A percentile compares a stretch with the other conserved stretches of the same genome.
Conservation (phyloP, 805 yeast species). For the Candida nitratophila region DNA sequence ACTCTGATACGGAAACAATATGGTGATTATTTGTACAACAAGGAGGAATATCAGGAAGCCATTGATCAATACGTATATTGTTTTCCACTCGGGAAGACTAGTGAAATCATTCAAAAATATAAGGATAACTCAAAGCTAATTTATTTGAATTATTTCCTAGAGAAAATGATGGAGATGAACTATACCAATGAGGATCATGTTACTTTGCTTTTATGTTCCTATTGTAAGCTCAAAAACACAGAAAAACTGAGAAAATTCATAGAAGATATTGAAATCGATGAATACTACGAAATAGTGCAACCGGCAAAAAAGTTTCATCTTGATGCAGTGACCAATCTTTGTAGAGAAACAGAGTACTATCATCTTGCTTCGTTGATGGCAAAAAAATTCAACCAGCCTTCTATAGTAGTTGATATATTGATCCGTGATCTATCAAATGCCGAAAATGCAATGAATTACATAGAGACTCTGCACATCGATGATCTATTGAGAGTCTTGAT, state of each 20-base stretch:
- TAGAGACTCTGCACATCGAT: slow-evolving; percentile 63
- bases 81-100: slow-evolving; percentile 45
- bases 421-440: slow-evolving; percentile 59
- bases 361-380: slow-evolving; percentile 66
- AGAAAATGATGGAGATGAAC: slow-evolving; percentile 46
- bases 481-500: slow-evolving; percentile 65
- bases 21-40: slow-evolving; percentile 67
- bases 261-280: slow-evolving; percentile 26
- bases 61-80: slow-evolving; percentile 62
- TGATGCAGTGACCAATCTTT: slow-evolving; percentile 56
- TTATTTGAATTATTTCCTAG: slow-evolving; percentile 56
- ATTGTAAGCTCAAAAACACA: slow-evolving; percentile 64
- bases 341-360: slow-evolving; percentile 65
- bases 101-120: slow-evolving; percentile 72
- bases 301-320: slow-evolving; percentile 50
- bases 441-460: slow-evolving; percentile 52
- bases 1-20: slow-evolving; percentile 44
- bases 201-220: slow-evolving; percentile 69
- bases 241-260: slow-evolving; percentile 55
- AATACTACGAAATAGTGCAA: slow-evolving; percentile 28
- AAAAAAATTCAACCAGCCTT: slow-evolving; percentile 64
- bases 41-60: slow-evolving; percentile 61
- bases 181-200: slow-evolving; percentile 73
- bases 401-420: slow-evolving; percentile 67
- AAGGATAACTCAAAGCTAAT: slow-evolving; percentile 69